phyloP scores from a whole-genome alignment of 495 filamentous ascomycete genomes.

The Neurospora sp. region DNA sequence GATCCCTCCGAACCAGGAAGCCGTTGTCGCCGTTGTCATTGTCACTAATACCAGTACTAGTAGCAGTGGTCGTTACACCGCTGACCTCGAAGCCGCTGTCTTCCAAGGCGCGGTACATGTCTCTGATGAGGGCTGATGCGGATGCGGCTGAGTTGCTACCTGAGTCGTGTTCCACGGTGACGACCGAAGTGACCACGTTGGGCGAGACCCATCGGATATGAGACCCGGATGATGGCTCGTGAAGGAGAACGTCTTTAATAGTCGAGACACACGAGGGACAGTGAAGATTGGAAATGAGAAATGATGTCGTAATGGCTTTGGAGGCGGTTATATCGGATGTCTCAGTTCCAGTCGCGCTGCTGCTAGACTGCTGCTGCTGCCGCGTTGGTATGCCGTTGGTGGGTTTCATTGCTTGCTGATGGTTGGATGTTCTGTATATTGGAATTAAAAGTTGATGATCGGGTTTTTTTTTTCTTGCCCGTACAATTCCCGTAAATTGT shows the following conservation, averaged over 20 bases:
- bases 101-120: constrained; percentile 32
- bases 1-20: constrained; percentile 6
- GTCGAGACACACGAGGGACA: constrained; percentile 50
- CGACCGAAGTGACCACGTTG: constrained; percentile 46
- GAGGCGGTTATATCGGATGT: neutral
- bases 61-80: constrained; percentile 27
- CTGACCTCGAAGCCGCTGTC: constrained; percentile 37
- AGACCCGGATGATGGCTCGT: neutral
- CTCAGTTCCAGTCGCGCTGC: constrained; percentile 4
- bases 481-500: neutral
- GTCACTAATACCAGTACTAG: neutral
- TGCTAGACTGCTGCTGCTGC: neutral
- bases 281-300: constrained; percentile 48
- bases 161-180: constrained; percentile 29
- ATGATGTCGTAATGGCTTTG: constrained; percentile 29
- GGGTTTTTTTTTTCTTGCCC: neutral
- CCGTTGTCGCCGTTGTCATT: neutral
- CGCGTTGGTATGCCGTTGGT: constrained; percentile 1
- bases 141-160: constrained; percentile 5
- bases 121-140: constrained; percentile 5
- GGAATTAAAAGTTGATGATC: neutral
- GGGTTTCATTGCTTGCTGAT: neutral
- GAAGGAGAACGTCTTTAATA: constrained; percentile 27
- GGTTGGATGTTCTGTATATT: neutral
- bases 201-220: constrained; percentile 41